Evolutionary conservation across 73 alveolate species (phyloP).

Genomic region (Paramecium tetraurelia): DNA sequence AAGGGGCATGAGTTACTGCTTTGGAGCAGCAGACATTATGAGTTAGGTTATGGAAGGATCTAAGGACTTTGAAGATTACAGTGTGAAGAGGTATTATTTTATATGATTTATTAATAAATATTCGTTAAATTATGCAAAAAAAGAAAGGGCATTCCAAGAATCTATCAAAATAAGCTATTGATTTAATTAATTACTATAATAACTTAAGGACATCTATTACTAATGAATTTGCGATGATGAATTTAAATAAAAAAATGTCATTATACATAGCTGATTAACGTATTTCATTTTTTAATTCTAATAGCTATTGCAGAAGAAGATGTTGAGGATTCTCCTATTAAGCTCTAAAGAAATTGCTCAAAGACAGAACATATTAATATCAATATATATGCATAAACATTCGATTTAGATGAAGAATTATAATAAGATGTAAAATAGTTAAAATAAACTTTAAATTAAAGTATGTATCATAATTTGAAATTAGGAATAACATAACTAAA

Average conservation of each 20-base stretch:
- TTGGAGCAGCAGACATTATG: constrained; percentile 31
- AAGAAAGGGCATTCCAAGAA: background rate
- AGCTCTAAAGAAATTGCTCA: background rate
- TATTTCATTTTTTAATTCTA: background rate
- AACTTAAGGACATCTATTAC: background rate
- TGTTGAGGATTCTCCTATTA: background rate
- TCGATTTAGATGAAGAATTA: constrained; percentile 1
- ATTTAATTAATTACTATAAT: background rate
- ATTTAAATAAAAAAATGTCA: background rate
- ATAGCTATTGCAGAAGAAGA: constrained; percentile 1
- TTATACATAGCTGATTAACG: background rate
- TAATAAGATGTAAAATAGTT: constrained; percentile 7
- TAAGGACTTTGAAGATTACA: background rate
- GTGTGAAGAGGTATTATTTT: constrained; percentile 17
- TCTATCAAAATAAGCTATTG: background rate
- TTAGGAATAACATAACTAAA: background rate
- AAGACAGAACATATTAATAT: background rate
- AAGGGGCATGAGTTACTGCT: constrained; percentile 34
- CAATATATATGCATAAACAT: background rate
- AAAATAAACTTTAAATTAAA: background rate
- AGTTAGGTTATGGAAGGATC: constrained; percentile 22
- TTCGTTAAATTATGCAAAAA: constrained; percentile 17
- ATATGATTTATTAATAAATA: constrained; percentile 23
- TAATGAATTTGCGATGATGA: background rate
- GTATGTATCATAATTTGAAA: background rate